Conservation (phyloP, 73 alveolate species). For the Symbiodinium natans region DNA sequence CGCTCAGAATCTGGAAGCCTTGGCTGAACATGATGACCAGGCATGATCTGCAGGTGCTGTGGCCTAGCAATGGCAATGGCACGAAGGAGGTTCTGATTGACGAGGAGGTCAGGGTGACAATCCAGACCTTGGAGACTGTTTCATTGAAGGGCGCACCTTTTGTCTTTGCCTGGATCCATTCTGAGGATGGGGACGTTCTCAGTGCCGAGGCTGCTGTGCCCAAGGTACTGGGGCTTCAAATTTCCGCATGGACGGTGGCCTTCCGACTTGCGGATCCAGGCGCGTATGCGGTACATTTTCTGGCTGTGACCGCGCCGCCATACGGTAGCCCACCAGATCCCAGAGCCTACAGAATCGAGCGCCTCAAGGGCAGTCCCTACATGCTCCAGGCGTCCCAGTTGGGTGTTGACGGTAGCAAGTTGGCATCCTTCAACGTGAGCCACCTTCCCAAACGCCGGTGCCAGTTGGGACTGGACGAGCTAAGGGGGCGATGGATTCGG, state of each 20-base stretch:
- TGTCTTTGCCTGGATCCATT: neutral
- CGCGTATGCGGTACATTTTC: neutral
- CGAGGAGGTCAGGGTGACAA: neutral
- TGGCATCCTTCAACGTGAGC: neutral
- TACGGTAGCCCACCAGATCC: neutral
- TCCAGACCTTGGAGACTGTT: neutral
- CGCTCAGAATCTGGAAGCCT: neutral
- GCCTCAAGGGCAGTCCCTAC: neutral
- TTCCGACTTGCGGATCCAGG: neutral
- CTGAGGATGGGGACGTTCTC: neutral
- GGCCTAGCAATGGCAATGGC: neutral
- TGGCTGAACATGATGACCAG: neutral
- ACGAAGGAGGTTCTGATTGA: neutral
- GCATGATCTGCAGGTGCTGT: neutral
- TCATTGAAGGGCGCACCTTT: neutral
- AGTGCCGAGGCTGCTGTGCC: neutral
- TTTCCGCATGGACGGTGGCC: neutral
- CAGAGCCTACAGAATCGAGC: neutral
- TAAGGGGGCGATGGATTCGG: conserved; percentile 31
- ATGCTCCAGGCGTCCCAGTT: neutral
- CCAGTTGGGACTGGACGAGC: conserved; percentile 7
- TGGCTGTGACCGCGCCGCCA: neutral
- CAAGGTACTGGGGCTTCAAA: neutral
- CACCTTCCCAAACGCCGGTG: conserved; percentile 5
- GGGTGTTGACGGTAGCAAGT: neutral